Evolutionary conservation across 345 rosid genomes (phyloP).

Genomic region (Cardamine occulta): DNA sequence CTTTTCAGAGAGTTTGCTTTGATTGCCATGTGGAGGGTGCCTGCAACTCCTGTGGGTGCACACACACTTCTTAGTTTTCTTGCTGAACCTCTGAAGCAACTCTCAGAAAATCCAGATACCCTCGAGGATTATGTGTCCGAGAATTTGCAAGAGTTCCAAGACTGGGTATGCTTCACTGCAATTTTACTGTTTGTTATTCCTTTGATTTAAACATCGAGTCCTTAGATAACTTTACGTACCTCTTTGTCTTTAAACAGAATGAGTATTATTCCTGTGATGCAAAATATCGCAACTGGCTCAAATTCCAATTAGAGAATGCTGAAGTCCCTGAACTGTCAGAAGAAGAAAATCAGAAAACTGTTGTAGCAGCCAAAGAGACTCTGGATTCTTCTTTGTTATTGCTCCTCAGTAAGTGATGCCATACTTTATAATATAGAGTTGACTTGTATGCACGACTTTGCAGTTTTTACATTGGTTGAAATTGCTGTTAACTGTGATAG

Average conservation of each 20-base stretch:
- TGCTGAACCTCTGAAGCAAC: slow-evolving; percentile 98
- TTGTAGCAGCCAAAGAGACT: slow-evolving; percentile 68
- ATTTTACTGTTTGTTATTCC: slow-evolving; percentile 20
- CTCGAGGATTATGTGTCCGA: slow-evolving; percentile 68
- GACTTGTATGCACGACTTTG: slow-evolving; percentile 14
- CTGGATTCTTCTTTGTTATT: slow-evolving; percentile 64
- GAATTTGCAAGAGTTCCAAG: slow-evolving; percentile 86
- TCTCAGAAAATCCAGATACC: slow-evolving; percentile 67
- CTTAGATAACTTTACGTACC: slow-evolving; percentile 13
- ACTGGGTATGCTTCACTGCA: slow-evolving; percentile 70
- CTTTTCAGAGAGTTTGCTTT: slow-evolving; percentile 93
- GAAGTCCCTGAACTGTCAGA: slow-evolving; percentile 68
- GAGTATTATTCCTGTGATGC: slow-evolving; percentile 97
- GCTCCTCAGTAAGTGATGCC: slow-evolving; percentile 64
- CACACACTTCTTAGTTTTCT: slow-evolving; percentile 86
- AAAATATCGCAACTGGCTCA: slow-evolving; percentile 94
- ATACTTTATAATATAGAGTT: slow-evolving; percentile 2
- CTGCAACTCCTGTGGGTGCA: slow-evolving; percentile 85
- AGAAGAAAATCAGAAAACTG: slow-evolving; percentile 75
- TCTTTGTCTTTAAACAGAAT: slow-evolving; percentile 53
- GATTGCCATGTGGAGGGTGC: slow-evolving; percentile 99
- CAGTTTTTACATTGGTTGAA: slow-evolving; percentile 5
- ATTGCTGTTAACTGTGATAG: slow-evolving; percentile 30
- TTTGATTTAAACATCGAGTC: slow-evolving; percentile 13
- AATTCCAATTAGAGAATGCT: slow-evolving; percentile 74